Evolutionary conservation across 108 stramenopile species (phyloP), one percentile per base, ranked within the genome.

Genomic region (Discostella pseudostelligera): DNA sequence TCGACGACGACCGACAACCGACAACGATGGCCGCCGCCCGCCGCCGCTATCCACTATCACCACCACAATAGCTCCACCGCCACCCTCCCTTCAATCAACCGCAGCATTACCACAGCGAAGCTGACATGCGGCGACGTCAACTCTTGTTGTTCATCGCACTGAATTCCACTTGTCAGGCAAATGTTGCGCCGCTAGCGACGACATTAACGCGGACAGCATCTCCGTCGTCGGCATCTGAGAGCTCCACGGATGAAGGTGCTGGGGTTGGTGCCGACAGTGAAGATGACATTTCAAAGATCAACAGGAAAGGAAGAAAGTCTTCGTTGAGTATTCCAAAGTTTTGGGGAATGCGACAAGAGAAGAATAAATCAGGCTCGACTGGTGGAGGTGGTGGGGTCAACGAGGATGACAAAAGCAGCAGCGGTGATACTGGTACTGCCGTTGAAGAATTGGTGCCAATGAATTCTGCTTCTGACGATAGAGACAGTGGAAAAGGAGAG

Each of bases 281-380:
- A 35, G n/a, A 55, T 36, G 54, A 2, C 14, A 17, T 36, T 55
- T 16, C 13, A 22, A 55, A 9, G 32, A 32, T 26, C 54, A 55
- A 35, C 12, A 29, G 6, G 32, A 55, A 36, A 29, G 54, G 26
- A 36, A 0, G 12, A 17, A 55, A 55, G 29, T 36, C 32, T n/a
- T 17, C 17, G 32, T 36, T 55, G 54, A 32, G 54, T 6, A 32
- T 55, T 55, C 54, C 54, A 35, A 32, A 35, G 14, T 35, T 35
- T 35, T 55, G 54, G 54, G 54, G 54, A 14, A 22, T 22, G 12
- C 54, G 35, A 55, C 28, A 55, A 35, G 13, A 4, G 12, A 36
- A 55, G 2, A 55, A 55, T 8, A 35, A 55, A 36, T n/a, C 32
- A 36, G 13, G 35, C 29, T 55, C 54, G 26, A 55, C 1, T 4